A percentile compares a stretch with the other conserved stretches of the same genome.
phyloP scores from a whole-genome alignment of 2,329 filamentous ascomycete species.

The Nothophoma quercina region DNA sequence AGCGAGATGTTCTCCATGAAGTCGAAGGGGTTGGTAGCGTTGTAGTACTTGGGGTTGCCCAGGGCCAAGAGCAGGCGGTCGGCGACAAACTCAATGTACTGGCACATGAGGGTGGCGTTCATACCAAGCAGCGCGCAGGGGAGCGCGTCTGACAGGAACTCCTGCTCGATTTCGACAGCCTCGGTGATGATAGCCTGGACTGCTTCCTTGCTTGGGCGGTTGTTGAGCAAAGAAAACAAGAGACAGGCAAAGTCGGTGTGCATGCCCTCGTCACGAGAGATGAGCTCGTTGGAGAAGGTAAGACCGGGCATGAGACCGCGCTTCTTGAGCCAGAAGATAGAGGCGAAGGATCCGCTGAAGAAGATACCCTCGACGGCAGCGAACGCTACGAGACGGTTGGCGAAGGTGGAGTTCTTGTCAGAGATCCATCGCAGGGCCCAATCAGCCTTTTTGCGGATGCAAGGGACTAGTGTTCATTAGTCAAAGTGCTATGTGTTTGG shows the following conservation, averaged over 20 bases:
- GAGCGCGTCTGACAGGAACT: conserved; percentile 96
- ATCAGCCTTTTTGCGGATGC: conserved; percentile 98
- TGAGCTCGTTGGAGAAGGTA: conserved; percentile 99
- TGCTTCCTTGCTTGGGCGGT: conserved; percentile 82
- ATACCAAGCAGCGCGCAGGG: conserved; percentile 94
- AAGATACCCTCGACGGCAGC: conserved; percentile 99
- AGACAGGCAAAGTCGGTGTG: conserved; percentile 99
- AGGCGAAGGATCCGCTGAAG: conserved; percentile 98
- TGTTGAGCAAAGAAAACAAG: conserved; percentile 95
- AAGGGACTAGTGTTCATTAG: conserved; percentile 71
- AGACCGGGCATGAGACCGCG: conserved; percentile 98
- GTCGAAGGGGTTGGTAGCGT: conserved; percentile 94
- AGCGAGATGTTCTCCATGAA: conserved; percentile 99
- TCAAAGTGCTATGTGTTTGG: no score
- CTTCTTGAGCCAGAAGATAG: conserved; percentile 99
- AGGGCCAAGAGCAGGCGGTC: conserved; percentile 92
- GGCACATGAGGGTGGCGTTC: conserved; percentile 97
- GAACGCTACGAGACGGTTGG: conserved; percentile 93
- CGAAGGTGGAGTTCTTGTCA: conserved; percentile 93
- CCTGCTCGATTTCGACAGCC: conserved; percentile 92
- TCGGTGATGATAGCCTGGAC: conserved; percentile 91
- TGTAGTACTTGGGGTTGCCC: conserved; percentile 94
- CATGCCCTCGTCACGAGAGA: conserved; percentile 98
- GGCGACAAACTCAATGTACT: conserved; percentile 99
- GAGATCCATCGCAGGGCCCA: conserved; percentile 97